Conservation (phyloP, 2,329 filamentous ascomycete genomes). For the Eutypa lata region DNA sequence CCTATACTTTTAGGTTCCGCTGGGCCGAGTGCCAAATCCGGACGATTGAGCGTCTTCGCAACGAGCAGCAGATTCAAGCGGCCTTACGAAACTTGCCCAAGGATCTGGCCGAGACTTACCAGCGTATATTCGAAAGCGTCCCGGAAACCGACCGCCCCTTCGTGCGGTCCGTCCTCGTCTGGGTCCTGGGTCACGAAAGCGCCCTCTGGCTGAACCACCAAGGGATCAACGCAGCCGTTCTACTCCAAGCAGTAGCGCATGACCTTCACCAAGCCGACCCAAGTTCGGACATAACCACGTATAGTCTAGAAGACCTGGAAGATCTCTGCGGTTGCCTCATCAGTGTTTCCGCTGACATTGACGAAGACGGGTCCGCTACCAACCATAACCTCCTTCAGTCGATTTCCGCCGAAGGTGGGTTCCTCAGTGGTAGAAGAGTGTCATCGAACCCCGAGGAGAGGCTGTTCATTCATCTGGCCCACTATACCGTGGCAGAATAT, state of each 20-base stretch:
- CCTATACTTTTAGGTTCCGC: conserved; percentile 10
- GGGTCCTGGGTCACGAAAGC: neutral
- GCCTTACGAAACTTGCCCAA: conserved; percentile 8
- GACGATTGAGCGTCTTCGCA: conserved; percentile 4
- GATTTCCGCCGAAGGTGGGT: too few species aligned
- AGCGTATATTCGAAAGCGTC: conserved; percentile 10
- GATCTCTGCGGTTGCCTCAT: neutral
- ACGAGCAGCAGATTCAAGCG: neutral
- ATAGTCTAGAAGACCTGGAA: neutral
- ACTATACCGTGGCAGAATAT: conserved; percentile 14
- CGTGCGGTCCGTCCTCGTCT: neutral
- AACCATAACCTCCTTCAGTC: neutral
- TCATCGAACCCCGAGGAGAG: neutral
- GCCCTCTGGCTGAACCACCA: neutral
- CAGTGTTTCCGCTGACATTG: neutral
- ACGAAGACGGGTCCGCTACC: neutral
- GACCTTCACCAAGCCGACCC: neutral
- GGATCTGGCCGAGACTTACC: conserved; percentile 12
- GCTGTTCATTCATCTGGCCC: conserved; percentile 6
- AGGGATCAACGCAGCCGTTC: neutral
- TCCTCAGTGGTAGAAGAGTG: too few species aligned
- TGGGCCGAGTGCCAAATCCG: conserved; percentile 17
- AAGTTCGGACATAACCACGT: neutral
- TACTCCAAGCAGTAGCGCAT: neutral
- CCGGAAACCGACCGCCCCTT: conserved; percentile 3